phyloP scores from a whole-genome alignment of 2,329 filamentous ascomycete species.

The Colletotrichum graminicola region DNA sequence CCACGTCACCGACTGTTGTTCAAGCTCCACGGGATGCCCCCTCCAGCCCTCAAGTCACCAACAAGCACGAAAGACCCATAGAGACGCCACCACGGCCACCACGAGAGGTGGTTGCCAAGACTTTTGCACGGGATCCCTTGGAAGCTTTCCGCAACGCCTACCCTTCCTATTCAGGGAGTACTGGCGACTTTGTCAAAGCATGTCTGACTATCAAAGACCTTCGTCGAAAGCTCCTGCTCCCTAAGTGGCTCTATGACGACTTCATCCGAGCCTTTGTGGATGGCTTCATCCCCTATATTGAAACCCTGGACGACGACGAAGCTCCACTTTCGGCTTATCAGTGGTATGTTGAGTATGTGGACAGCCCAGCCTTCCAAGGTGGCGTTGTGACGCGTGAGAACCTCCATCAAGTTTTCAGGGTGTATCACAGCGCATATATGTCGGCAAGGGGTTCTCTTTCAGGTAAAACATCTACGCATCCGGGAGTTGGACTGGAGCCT shows the following conservation, averaged over 20 bases:
- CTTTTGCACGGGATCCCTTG: constrained; percentile 48
- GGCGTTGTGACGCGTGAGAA: constrained; percentile 52
- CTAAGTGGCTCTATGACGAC: constrained; percentile 64
- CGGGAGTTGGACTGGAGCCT: neutral
- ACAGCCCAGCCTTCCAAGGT: constrained; percentile 44
- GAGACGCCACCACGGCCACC: neutral
- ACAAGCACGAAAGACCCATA: neutral
- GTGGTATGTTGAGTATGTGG: constrained; percentile 54
- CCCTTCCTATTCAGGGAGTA: constrained; percentile 56
- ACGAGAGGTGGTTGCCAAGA: neutral
- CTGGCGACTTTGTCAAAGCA: constrained; percentile 58
- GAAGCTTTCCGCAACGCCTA: constrained; percentile 58
- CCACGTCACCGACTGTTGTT: neutral
- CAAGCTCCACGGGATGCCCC: neutral
- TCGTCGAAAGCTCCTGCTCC: constrained; percentile 50
- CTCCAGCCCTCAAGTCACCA: neutral
- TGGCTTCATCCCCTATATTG: constrained; percentile 58
- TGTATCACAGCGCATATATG: constrained; percentile 50
- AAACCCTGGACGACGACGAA: constrained; percentile 44
- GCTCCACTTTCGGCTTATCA: constrained; percentile 53
- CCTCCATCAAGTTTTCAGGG: constrained; percentile 50
- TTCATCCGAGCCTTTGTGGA: constrained; percentile 61
- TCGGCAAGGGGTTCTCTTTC: constrained; percentile 33
- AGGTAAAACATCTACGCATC: neutral
- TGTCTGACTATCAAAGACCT: constrained; percentile 59